These are phyloP conservation scores for Suhomyces taliae DNA, from an alignment of 1,139 yeast species.

Conservation along the genomic window DNA sequence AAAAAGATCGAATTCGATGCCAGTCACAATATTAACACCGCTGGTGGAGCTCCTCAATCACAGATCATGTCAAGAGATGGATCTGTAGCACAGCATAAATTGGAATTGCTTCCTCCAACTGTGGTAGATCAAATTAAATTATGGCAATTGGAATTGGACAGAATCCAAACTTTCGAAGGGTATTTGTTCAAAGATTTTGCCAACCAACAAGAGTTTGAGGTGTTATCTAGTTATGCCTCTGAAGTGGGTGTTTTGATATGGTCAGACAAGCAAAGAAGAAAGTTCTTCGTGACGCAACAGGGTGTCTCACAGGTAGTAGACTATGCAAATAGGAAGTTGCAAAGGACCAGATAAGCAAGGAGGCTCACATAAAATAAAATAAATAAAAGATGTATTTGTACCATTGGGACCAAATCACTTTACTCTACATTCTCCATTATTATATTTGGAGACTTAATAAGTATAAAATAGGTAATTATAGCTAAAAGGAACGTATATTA, in stretches of 20 bases:
- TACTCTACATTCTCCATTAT: too few species aligned
- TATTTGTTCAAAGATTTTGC: slow-evolving; percentile 84
- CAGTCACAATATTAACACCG: slow-evolving; percentile 56
- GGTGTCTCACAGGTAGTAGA: slow-evolving; percentile 89
- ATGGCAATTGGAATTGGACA: slow-evolving; percentile 95
- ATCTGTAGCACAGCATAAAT: slow-evolving; percentile 38
- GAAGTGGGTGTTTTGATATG: slow-evolving; percentile 90
- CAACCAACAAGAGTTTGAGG: slow-evolving; percentile 72
- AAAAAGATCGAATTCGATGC: slow-evolving; percentile 66
- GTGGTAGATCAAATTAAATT: slow-evolving; percentile 92
- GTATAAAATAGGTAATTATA: too few species aligned
- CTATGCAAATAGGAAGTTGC: slow-evolving; percentile 67
- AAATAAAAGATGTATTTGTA: too few species aligned
- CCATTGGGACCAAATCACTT: too few species aligned
- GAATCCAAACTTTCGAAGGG: slow-evolving; percentile 87
- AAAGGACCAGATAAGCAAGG: slow-evolving; percentile 11
- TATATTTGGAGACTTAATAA: too few species aligned
- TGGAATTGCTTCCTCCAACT: slow-evolving; percentile 86
- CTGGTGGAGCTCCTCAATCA: slow-evolving; percentile 42
- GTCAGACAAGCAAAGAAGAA: slow-evolving; percentile 71
- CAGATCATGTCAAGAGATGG: slow-evolving; percentile 26
- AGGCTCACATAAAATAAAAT: background rate
- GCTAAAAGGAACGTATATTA: too few species aligned
- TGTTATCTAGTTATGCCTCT: slow-evolving; percentile 72
- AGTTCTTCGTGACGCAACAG: slow-evolving; percentile 78